Base-by-base conservation (phyloP, 495 filamentous ascomycete species). In the Aspergillus funiculosus region DNA sequence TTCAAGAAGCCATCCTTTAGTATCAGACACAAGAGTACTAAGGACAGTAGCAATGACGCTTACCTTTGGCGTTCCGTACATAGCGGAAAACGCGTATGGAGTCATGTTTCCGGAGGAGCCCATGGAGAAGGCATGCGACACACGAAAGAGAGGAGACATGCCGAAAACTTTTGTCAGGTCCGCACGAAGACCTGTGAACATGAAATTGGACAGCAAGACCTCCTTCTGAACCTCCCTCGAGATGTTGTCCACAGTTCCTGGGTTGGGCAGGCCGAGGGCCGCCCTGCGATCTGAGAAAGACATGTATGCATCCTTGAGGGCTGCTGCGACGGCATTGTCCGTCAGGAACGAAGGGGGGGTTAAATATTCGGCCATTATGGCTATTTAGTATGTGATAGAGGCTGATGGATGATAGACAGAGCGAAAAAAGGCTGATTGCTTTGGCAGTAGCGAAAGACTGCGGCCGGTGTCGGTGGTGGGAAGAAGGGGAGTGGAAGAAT, bases 151-250 rank as follows among this genome's bases (percentile, higher is more conserved):
- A 35, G 92, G 94, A 51, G 81, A 77, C 59, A 95, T 77, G 73
- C 87, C 87, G 71, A 96, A 90, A 54, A 86, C 83, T 77, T 96
- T 99, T 51, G 85, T 95, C 58, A 97, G 68, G 66, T 99, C 94
- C 59, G 92, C 94, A 52, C 89, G 85, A 61, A 99, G 77, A 45
- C 94, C 94, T 14, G 86, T 78, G 76, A 97, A 97, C 79, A 90
- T 92, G 61, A 87, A 85, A 71, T 95, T 95, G 64, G 81, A 89
- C 53, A 95, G 79, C 63, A 96, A 81, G 35, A 95, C 90, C 74
- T 95, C 89, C 61, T 89, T 88, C 69, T 92, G 81, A 32, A 95
- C 89, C 76, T 99, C 92, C 54, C 85, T 78, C 44, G 82, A 82
- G 61, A 99, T 83, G 57, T 87, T 85, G 66, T 99, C 92, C 44